Percentiles rank a stretch among this genome's conserved stretches.
These are phyloP conservation scores for Macrolepiota albuminosa DNA, from an alignment of 768 basidiomycete genomes.

Conservation along the genomic window DNA sequence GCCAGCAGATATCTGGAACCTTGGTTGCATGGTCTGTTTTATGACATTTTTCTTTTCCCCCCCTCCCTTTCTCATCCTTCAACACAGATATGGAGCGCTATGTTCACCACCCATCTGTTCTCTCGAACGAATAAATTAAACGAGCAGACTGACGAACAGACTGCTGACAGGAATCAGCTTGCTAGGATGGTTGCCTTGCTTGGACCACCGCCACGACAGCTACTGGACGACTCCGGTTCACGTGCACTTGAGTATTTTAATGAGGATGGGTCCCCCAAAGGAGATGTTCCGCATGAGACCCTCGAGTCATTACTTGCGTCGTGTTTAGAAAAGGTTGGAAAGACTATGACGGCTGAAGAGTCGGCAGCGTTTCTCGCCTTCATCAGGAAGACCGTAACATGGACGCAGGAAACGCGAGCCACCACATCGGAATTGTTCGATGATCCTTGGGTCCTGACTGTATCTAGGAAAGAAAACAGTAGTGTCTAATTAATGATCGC, in stretches of 20 bases:
- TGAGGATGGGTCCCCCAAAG: conserved; percentile 1
- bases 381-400: background rate
- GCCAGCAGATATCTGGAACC: background rate
- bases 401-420: background rate
- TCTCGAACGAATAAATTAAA: background rate
- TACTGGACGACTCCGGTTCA: too few species aligned
- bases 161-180: too few species aligned
- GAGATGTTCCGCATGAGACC: background rate
- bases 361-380: background rate
- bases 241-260: too few species aligned
- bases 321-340: background rate
- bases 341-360: background rate
- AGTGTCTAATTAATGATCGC: too few species aligned
- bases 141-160: too few species aligned
- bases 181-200: too few species aligned
- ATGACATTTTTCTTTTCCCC: background rate
- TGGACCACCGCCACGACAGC: too few species aligned
- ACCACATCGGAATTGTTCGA: background rate
- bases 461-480: too few species aligned
- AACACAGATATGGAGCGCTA: background rate
- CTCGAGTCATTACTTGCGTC: background rate
- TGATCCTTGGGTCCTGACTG: background rate
- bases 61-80: background rate
- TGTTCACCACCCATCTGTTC: background rate
- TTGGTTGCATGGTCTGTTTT: background rate